These are phyloP conservation scores for Caryopteris hybrid DNA, from an alignment of 305 asterid species.

Conservation along the genomic window DNA sequence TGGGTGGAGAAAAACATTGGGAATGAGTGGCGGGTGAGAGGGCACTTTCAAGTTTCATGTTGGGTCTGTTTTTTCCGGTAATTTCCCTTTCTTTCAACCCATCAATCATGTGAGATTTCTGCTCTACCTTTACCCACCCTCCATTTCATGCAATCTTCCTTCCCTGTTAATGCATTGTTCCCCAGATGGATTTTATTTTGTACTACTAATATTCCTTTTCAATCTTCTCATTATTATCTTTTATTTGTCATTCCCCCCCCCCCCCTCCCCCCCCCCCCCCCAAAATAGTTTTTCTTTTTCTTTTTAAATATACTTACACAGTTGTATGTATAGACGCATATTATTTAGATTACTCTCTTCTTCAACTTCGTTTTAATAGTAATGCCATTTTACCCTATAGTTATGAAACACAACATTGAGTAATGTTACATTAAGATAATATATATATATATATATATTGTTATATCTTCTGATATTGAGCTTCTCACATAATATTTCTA, in stretches of 20 bases:
- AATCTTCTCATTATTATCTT: conserved; percentile 14
- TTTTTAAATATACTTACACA: too few relatives aligned
- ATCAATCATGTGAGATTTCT: conserved; percentile 23
- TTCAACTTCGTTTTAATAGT: too few relatives aligned
- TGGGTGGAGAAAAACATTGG: background rate
- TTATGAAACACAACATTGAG: too few relatives aligned
- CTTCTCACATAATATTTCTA: too few relatives aligned
- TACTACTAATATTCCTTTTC: conserved; percentile 14
- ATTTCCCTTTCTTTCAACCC: conserved; percentile 26
- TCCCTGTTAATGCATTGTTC: conserved; percentile 22
- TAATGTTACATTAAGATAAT: too few relatives aligned
- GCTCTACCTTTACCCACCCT: background rate
- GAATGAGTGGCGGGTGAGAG: conserved; percentile 19
- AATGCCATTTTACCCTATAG: too few relatives aligned
- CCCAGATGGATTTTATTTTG: conserved; percentile 31
- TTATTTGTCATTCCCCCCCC: background rate
- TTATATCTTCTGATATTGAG: too few relatives aligned
- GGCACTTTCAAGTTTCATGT: conserved; percentile 26
- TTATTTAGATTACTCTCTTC: too few relatives aligned
- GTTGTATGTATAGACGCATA: too few relatives aligned
- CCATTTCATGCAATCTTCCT: background rate
- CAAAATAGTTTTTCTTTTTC: too few relatives aligned
- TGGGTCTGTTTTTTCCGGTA: conserved; percentile 20
- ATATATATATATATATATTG: too few relatives aligned
- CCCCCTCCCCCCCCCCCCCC: too few relatives aligned